Conservation (phyloP, 176 grass and related monocot genomes). For the Avena eriantha region DNA sequence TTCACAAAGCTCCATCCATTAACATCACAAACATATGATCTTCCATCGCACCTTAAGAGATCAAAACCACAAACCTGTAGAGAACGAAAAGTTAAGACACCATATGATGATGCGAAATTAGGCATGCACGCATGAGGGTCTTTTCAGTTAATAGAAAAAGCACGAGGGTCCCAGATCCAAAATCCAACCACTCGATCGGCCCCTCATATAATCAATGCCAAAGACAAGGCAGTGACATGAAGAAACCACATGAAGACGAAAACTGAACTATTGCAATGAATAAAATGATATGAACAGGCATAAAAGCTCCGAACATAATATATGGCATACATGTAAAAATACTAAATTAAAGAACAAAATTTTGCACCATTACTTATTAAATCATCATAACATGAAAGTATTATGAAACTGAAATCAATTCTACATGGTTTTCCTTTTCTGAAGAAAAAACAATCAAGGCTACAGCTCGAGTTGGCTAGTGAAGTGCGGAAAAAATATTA, state of each 20-base stretch:
- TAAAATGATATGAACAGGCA: neutral
- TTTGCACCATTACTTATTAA: neutral
- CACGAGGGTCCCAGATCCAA: neutral
- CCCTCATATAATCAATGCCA: neutral
- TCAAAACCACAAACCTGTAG: constrained; percentile 97
- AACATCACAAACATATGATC: constrained; percentile 98
- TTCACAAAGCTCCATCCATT: constrained; percentile 99
- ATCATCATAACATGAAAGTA: neutral
- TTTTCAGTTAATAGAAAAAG: too few relatives aligned
- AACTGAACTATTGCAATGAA: constrained; percentile 8
- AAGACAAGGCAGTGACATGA: neutral
- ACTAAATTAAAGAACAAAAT: neutral
- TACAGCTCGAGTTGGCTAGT: neutral
- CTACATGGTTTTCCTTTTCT: constrained; percentile 18
- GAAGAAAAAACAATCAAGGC: neutral
- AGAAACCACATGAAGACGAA: neutral
- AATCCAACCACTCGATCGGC: neutral
- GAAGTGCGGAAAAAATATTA: neutral
- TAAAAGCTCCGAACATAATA: neutral
- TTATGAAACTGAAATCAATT: constrained; percentile 19
- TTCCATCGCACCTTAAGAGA: constrained; percentile 93
- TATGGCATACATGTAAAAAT: neutral
- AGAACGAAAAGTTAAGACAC: constrained; percentile 40
- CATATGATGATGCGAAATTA: neutral
- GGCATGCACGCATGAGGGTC: too few relatives aligned